These are phyloP conservation scores for Fraxinus angustifolia DNA, from an alignment of 305 asterid genomes.

Conservation along the genomic window DNA sequence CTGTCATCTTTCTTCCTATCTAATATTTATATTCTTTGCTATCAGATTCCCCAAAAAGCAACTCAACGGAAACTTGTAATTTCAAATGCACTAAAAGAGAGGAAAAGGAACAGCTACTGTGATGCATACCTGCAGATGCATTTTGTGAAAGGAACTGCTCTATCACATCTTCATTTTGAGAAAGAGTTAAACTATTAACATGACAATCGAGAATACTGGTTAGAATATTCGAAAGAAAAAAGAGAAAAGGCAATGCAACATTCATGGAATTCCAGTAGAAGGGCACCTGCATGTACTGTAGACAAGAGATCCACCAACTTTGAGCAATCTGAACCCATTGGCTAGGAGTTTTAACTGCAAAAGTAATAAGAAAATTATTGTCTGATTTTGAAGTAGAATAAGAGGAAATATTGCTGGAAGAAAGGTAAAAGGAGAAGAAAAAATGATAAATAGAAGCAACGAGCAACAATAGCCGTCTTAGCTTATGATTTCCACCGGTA, in stretches of 20 bases:
- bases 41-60: neutral
- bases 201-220: slow-evolving; percentile 13
- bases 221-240: neutral
- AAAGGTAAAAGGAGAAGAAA: neutral
- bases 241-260: neutral
- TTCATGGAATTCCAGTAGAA: slow-evolving; percentile 15
- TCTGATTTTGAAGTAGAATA: neutral
- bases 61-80: neutral
- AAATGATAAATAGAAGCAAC: neutral
- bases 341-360: slow-evolving; percentile 74
- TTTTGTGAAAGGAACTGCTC: slow-evolving; percentile 67
- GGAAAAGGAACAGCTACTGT: neutral
- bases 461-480: neutral
- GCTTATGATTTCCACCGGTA: neutral
- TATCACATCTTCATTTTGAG: slow-evolving; percentile 89
- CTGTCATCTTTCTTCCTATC: neutral
- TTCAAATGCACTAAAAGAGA: neutral
- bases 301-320: slow-evolving; percentile 80
- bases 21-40: neutral
- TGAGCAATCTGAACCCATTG: slow-evolving; percentile 80
- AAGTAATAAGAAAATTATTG: neutral
- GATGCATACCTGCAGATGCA: slow-evolving; percentile 54
- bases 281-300: slow-evolving; percentile 93
- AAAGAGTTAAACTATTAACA: slow-evolving; percentile 62
- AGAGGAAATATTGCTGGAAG: neutral